Evolutionary conservation across 371 early-diverging fungal species (phyloP), one percentile per base, ranked within the genome.

Genomic region (Syncephalastrum racemosum): DNA sequence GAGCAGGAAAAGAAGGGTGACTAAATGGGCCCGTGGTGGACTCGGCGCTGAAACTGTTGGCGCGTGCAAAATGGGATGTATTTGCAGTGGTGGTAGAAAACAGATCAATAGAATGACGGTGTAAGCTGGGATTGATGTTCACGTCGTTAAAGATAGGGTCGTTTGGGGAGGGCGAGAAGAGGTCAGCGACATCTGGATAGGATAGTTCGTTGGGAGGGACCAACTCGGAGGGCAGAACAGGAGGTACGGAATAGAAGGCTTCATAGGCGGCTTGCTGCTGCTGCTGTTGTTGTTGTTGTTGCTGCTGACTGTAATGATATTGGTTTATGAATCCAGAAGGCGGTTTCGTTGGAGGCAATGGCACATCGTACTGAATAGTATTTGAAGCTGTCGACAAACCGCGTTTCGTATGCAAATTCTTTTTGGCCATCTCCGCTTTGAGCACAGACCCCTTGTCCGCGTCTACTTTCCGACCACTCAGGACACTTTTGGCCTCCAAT

Each of bases 381-480:
- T 31, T 31, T 5, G 42, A 13, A n/a, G 49, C 23, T 20, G 50
- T 52, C 16, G 52, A 31, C 4, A 60, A 41, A 25, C 56, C 62
- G 27, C 71, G 66, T 25, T 74, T 74, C 13, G 70, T 64, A 60
- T 74, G 75, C 14, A 74, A 54, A 50, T 74, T 74, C 66, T 74
- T 74, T 41, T 70, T 70, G 1, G 75, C 75, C 75, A 74, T 74
- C 41, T 74, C 71, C 27, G 71, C 75, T 40, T 75, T 75, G 10
- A 75, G 40, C 6, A 69, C 59, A n/a, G 52, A 62, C 3, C 71
- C 71, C 45, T 75, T 75, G 23, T 75, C 93, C 16, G 86, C 84
- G 63, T 96, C 95, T n/a, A 94, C 86, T 62, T 83, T 85, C 44
- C 93, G 84, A 3, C 95, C 95, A 31, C 80, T 92, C 36, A 96